Base-by-base conservation (phyloP, 2,329 filamentous ascomycete species). In the Didymellaceae sp. region DNA sequence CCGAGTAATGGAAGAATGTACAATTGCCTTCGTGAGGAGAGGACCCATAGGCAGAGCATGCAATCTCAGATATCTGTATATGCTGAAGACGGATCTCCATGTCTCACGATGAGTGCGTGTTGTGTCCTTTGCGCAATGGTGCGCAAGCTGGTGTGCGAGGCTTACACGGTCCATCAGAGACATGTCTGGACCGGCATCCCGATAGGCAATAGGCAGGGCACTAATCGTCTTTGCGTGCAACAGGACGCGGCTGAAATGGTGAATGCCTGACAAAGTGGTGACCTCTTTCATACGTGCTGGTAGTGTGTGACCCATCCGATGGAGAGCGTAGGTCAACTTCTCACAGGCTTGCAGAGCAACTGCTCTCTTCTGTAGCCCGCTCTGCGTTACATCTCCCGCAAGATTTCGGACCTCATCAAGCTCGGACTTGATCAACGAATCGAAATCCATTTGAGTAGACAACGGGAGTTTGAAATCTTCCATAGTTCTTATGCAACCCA, bases 101-200 rank as follows among this genome's bases (percentile, higher is more conserved):
- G 52, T 52, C 26, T 62, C 51, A 3, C 52, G 54, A 6, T 49
- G 47, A 21, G 54, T 61, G 13, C 59, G 58, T 8, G 63, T 63
- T 17, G 41, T 58, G 38, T 67, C 60, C 17, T 65, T 33, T 1
- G 69, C 66, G 50, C 70, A 70, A 37, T 70, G 63, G 41, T 69
- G 55, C 6, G 68, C 70, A 24, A 73, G 54, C 42, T 72, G 67
- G 28, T 72, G 67, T 34, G 70, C 57, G 31, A 73, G 46, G 4
- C 54, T 44, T 7, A 52, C 43, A 18, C 61, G 63, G 3, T 57
- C 33, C 6, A 57, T 33, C 16, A 54, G 35, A 6, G 63, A 30
- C 1, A 57, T 42, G 9, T 66, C 54, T 13, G 52, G 7, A 7
- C 51, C 34, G n/a, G 51, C 16, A 13, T 59, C 51, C n/a, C 57